phyloP scores from a whole-genome alignment of 495 filamentous ascomycete species.

The Aspergillus cristatus region DNA sequence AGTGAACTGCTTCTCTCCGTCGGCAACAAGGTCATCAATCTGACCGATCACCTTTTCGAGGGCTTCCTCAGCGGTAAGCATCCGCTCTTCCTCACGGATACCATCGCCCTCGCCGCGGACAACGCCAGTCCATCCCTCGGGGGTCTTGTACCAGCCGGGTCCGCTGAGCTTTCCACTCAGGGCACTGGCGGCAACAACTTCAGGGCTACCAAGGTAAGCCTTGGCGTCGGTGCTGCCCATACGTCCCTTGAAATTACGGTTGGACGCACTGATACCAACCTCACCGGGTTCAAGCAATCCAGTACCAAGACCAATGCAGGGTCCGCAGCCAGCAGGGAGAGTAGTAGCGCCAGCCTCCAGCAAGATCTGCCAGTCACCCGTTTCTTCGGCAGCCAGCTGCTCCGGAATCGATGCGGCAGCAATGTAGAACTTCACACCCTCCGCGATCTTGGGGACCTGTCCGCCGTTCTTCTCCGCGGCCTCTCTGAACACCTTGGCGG shows the following conservation, averaged over 20 bases:
- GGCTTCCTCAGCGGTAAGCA: conserved; percentile 54
- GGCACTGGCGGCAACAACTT: conserved; percentile 86
- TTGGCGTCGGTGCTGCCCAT: conserved; percentile 80
- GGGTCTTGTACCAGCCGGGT: conserved; percentile 70
- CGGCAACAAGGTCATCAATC: conserved; percentile 53
- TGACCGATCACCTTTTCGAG: conserved; percentile 60
- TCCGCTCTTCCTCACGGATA: conserved; percentile 47
- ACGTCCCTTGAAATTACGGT: conserved; percentile 89
- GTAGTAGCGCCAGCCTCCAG: conserved; percentile 69
- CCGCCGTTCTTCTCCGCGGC: conserved; percentile 49
- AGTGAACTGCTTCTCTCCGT: conserved; percentile 34
- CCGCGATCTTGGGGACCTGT: conserved; percentile 62
- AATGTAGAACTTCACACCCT: conserved; percentile 81
- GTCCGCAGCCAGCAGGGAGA: conserved; percentile 73
- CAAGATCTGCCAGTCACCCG: conserved; percentile 81
- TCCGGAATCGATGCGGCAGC: conserved; percentile 78
- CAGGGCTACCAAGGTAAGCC: conserved; percentile 83
- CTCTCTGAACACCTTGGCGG: conserved; percentile 79
- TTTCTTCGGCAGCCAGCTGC: conserved; percentile 67
- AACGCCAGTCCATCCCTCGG: conserved; percentile 56
- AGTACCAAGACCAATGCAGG: conserved; percentile 80
- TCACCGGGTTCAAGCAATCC: conserved; percentile 79
- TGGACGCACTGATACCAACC: conserved; percentile 80
- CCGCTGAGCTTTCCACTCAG: conserved; percentile 68
- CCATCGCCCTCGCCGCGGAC: conserved; percentile 64